Evolutionary conservation across 2,329 filamentous ascomycete genomes (phyloP), one percentile per base, ranked within the genome.

Genomic region (Lachnum nothofagi): DNA sequence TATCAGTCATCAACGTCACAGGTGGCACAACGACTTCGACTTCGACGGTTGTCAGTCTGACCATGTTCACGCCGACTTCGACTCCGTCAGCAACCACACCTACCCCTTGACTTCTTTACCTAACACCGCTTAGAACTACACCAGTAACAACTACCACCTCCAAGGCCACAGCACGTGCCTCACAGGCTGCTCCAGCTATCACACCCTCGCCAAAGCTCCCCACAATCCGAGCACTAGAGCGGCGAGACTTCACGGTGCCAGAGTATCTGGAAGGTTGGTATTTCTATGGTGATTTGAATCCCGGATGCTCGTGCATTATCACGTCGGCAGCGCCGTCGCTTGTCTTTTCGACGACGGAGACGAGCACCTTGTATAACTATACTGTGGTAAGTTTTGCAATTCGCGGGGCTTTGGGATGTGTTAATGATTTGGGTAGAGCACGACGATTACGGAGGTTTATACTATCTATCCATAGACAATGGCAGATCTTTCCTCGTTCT

Each of bases 241-340:
- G 31, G n/a, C 27, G 39, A 8, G 45, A 45, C 22, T 53, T 47
- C 31, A 53, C 51, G 4, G 51, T 53, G 1, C 51, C 51, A 1
- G 41, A 53, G 8, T 54, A 51, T 27, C 31, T 54, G 20, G 44
- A 46, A 17, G 41, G 25, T 4, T 54, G 51, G 51, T 54, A 54
- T 35, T 54, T 24, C 24, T 54, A 54, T 31, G 51, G 51, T 3
- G 22, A 47, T 7, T 10, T 54, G 6, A 44, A 51, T 31, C 48
- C 48, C 1, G 51, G 48, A 6, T 54, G 51, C 19, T 51, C 48
- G 17, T 54, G 51, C 37, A 48, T 54, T 8, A 54, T 54, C 22
- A 54, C 51, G 4, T 46, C 41, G 6, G 51, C 51, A 12, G 29
- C 27, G 16, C 44, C 48, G 5, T 46, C 41, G 6, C 23, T 51